Conservation (phyloP, 1,284 basidiomycete species). For the Paramarasmius palmivorus region DNA sequence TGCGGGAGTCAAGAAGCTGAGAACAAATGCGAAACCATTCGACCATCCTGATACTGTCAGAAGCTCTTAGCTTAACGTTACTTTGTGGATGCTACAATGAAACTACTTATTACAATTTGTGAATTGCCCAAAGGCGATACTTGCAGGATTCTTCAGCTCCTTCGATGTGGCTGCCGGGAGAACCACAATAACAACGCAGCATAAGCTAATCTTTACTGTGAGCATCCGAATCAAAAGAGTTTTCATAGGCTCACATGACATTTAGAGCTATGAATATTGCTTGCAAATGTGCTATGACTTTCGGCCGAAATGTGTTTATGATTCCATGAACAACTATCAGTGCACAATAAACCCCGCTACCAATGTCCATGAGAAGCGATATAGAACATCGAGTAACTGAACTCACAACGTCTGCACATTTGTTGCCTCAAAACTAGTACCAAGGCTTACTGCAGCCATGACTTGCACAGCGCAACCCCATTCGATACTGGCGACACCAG, state of each 20-base stretch:
- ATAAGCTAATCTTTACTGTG: conserved; percentile 28
- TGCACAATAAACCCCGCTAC: conserved; percentile 31
- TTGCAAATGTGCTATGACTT: conserved; percentile 31
- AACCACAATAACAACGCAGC: conserved; percentile 44
- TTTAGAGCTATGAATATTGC: conserved; percentile 29
- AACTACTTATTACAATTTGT: conserved; percentile 29
- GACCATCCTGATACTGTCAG: conserved; percentile 48
- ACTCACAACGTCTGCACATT: conserved; percentile 30
- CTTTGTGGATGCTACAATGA: no score
- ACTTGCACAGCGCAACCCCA: conserved; percentile 44
- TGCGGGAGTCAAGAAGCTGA: conserved; percentile 49
- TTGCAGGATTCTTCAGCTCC: conserved; percentile 41
- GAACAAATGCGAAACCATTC: conserved; percentile 46
- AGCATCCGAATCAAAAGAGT: neutral
- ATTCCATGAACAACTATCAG: conserved; percentile 31
- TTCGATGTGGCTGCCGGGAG: conserved; percentile 46
- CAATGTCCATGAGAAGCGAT: neutral
- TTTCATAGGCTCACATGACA: conserved; percentile 26
- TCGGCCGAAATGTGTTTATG: conserved; percentile 46
- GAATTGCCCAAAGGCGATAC: conserved; percentile 39
- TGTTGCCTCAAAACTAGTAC: conserved; percentile 31
- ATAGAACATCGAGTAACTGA: neutral
- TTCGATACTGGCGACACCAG: conserved; percentile 40
- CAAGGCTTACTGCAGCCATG: conserved; percentile 35
- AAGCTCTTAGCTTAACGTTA: neutral